phyloP scores from a whole-genome alignment of 345 rosid species.

The Aethionema arabicum region DNA sequence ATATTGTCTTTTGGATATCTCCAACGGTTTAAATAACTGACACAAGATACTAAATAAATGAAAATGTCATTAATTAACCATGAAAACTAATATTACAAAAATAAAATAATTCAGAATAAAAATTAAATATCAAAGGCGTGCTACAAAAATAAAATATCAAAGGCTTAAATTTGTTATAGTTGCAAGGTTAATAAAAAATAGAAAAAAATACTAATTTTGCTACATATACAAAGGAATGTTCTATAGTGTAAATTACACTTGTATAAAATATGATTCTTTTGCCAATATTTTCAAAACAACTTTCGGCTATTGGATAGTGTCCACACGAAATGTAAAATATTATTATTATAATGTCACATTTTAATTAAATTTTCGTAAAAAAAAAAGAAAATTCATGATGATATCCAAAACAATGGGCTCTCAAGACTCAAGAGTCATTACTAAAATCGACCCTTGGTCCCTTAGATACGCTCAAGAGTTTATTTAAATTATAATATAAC shows the following conservation, averaged over 20 bases:
- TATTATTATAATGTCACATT: conserved; percentile 1
- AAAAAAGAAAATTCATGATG: background rate
- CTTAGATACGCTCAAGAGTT: conserved; percentile 29
- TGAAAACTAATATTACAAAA: background rate
- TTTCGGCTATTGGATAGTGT: conserved; percentile 36
- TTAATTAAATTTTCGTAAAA: background rate
- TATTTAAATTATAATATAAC: background rate
- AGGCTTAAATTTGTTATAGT: too few relatives aligned
- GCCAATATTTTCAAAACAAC: conserved; percentile 20
- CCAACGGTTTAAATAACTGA: conserved; percentile 16
- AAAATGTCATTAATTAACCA: too few relatives aligned
- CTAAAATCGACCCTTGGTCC: conserved; percentile 33
- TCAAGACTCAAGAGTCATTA: conserved; percentile 23
- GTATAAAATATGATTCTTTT: background rate
- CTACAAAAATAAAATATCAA: too few relatives aligned
- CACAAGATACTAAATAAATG: too few relatives aligned
- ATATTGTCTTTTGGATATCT: conserved; percentile 26
- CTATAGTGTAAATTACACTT: background rate
- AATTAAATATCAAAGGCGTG: too few relatives aligned
- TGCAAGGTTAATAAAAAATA: too few relatives aligned
- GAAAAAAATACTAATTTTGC: background rate
- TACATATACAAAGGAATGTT: background rate
- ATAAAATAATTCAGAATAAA: too few relatives aligned
- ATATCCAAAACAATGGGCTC: conserved; percentile 25
- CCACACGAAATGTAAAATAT: conserved; percentile 6